Percentiles rank a stretch among this genome's conserved stretches.
Conservation (phyloP, 768 basidiomycete genomes). For the Auricularia sp. region DNA sequence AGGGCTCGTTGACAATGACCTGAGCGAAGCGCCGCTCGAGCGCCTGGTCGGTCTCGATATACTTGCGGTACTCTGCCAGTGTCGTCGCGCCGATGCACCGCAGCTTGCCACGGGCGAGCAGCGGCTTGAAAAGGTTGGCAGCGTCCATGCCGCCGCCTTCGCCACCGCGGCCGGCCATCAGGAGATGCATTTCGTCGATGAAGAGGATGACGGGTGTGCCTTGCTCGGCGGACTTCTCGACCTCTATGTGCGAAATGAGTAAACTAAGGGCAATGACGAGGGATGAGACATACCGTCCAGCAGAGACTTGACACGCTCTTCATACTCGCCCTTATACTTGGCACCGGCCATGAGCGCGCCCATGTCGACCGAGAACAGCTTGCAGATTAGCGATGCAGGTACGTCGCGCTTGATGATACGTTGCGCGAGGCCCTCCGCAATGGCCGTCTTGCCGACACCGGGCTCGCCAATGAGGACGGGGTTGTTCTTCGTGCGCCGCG, state of each 20-base stretch:
- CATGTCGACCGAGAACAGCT: slow-evolving; percentile 84
- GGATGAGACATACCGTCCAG: slow-evolving; percentile 39
- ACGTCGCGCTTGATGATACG: slow-evolving; percentile 92
- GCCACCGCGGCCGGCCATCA: slow-evolving; percentile 80
- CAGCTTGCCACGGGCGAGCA: slow-evolving; percentile 66
- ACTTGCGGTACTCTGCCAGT: slow-evolving; percentile 81
- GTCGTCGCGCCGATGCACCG: slow-evolving; percentile 86
- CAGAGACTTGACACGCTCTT: slow-evolving; percentile 89
- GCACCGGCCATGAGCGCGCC: slow-evolving; percentile 91
- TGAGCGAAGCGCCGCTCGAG: slow-evolving; percentile 89
- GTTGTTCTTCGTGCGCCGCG: slow-evolving; percentile 77
- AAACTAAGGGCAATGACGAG: not conserved
- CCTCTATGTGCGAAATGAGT: slow-evolving; percentile 27
- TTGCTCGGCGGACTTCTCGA: slow-evolving; percentile 75
- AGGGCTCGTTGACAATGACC: slow-evolving; percentile 85
- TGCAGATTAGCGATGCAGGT: slow-evolving; percentile 59
- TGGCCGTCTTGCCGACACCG: slow-evolving; percentile 92
- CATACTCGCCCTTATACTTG: slow-evolving; percentile 92
- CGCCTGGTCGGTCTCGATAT: slow-evolving; percentile 88
- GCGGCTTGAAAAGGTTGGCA: slow-evolving; percentile 86
- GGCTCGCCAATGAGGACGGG: slow-evolving; percentile 92
- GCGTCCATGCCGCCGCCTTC: slow-evolving; percentile 85
- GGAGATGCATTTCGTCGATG: slow-evolving; percentile 89
- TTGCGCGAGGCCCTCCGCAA: slow-evolving; percentile 92
- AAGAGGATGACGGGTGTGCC: slow-evolving; percentile 82